Evolutionary conservation across 805 yeast genomes (phyloP).

Genomic region (Hanseniaspora lachancei): DNA sequence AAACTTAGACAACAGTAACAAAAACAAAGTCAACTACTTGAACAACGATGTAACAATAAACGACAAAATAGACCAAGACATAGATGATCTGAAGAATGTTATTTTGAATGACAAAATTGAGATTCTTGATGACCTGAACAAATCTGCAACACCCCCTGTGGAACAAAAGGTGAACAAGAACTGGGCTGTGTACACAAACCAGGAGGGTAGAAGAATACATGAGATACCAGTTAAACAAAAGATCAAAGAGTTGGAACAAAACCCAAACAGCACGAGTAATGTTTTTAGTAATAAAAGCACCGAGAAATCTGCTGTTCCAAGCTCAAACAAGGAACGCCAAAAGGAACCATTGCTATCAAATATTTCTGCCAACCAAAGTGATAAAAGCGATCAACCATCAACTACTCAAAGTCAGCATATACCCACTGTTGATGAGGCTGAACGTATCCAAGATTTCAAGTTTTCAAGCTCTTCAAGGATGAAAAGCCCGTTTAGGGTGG

Average conservation of each 20-base stretch:
- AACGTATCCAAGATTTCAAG: neutral
- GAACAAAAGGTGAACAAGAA: neutral
- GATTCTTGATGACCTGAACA: neutral
- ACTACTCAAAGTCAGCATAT: neutral
- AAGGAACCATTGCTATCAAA: too few species aligned
- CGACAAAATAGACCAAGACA: neutral
- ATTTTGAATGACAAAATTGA: slow-evolving; percentile 3
- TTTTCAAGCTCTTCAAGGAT: neutral
- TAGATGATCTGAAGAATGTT: neutral
- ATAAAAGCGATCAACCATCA: too few species aligned
- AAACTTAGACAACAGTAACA: slow-evolving; percentile 20
- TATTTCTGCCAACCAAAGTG: too few species aligned
- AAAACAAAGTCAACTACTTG: neutral
- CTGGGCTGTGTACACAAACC: slow-evolving; percentile 12
- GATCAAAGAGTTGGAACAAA: neutral
- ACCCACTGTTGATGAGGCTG: neutral
- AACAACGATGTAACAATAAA: neutral
- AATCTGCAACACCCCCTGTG: neutral
- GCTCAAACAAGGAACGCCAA: too few species aligned
- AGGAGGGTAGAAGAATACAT: slow-evolving; percentile 11
- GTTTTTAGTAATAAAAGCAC: neutral
- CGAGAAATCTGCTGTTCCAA: too few species aligned
- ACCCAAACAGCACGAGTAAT: neutral
- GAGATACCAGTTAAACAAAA: slow-evolving; percentile 10
- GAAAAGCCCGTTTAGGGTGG: slow-evolving; percentile 26